phyloP scores from a whole-genome alignment of 805 yeast species.

The Monosporozyma aquatica region DNA sequence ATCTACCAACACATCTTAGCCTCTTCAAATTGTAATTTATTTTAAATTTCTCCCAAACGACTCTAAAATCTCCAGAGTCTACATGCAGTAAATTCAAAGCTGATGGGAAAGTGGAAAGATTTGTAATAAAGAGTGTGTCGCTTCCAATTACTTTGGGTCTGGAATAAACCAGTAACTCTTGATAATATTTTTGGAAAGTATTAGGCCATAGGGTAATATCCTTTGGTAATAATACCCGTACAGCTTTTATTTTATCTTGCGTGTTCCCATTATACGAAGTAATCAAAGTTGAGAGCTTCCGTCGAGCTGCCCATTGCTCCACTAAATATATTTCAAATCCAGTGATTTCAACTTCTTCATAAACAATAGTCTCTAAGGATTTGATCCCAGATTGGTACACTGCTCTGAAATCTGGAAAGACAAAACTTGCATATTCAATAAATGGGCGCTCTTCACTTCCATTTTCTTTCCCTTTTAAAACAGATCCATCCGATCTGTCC shows the following conservation, averaged over 20 bases:
- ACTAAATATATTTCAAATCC: conserved; percentile 90
- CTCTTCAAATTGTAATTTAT: conserved; percentile 71
- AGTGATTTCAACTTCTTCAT: conserved; percentile 39
- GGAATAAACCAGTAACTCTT: conserved; percentile 55
- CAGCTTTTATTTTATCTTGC: conserved; percentile 53
- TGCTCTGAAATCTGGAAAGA: conserved; percentile 53
- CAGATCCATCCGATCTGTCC: background rate
- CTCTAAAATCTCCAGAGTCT: conserved; percentile 46
- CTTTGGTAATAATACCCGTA: conserved; percentile 43
- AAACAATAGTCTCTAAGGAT: conserved; percentile 32
- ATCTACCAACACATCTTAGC: conserved; percentile 76
- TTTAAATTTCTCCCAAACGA: conserved; percentile 48
- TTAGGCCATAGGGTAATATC: conserved; percentile 30
- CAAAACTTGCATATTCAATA: conserved; percentile 16
- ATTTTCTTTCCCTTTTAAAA: background rate
- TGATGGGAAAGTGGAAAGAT: conserved; percentile 72
- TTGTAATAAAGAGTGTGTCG: conserved; percentile 69
- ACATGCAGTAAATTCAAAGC: conserved; percentile 62
- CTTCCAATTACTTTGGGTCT: conserved; percentile 54
- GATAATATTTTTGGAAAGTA: conserved; percentile 49
- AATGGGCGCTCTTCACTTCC: background rate
- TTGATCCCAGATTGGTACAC: conserved; percentile 38
- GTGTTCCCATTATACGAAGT: conserved; percentile 81
- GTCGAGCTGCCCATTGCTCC: conserved; percentile 85
- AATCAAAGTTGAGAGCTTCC: conserved; percentile 58